Evolutionary conservation across 352 stramenopile species (phyloP).

Genomic region (Globisporangium mamillatum): DNA sequence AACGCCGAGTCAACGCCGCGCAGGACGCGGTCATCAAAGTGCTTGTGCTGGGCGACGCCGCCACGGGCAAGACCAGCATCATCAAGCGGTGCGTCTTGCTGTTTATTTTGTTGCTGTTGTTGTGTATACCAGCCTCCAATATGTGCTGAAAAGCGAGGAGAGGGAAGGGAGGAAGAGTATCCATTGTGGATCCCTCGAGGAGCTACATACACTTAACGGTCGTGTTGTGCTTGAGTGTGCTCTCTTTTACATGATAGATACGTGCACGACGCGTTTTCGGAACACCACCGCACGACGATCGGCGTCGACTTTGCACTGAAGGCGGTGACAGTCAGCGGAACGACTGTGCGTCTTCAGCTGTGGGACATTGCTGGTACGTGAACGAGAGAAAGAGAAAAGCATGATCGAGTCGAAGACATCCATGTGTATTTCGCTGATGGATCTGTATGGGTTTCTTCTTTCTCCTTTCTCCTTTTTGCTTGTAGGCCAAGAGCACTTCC

Average conservation of each 20-base stretch:
- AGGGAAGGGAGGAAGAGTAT: constrained; percentile 2
- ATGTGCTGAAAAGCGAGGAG: neutral
- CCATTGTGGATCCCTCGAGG: neutral
- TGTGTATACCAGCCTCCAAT: too few relatives aligned
- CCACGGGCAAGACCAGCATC: constrained; percentile 92
- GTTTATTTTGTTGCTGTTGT: neutral
- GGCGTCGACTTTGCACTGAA: constrained; percentile 93
- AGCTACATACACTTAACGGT: neutral
- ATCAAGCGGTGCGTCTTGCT: constrained; percentile 79
- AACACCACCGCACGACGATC: constrained; percentile 92
- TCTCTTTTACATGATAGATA: constrained; percentile 39
- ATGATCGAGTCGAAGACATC: neutral
- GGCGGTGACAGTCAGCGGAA: constrained; percentile 81
- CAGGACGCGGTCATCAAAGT: constrained; percentile 92
- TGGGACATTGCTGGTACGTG: constrained; percentile 88
- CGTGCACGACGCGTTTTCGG: constrained; percentile 89
- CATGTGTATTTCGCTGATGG: neutral
- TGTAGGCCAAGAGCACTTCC: constrained; percentile 89
- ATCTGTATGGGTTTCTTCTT: neutral
- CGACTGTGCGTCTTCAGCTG: constrained; percentile 89
- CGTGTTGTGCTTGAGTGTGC: neutral
- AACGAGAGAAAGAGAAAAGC: neutral
- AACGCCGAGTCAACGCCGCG: constrained; percentile 67
- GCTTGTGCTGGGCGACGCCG: constrained; percentile 87
- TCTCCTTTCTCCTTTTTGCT: neutral